Base-by-base conservation (phyloP, 257 asterid genomes). In the Pogostemon cablin region DNA sequence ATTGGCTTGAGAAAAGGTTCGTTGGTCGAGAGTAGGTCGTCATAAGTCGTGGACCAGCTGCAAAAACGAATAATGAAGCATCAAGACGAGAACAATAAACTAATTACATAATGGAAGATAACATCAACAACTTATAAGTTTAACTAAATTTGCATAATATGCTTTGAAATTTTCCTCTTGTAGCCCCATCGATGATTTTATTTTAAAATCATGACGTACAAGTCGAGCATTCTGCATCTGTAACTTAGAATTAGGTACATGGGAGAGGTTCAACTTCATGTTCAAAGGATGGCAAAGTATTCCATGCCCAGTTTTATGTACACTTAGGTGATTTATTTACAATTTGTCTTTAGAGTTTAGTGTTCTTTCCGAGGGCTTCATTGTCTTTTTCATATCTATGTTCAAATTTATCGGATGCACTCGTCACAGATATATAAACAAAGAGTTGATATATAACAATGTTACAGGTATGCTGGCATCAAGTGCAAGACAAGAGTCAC, bases 41-140 rank as follows among this genome's bases (percentile, higher is more conserved):
- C 97, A 0, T 88, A 90, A 32, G 93, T 85, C 35, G 43, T 79
- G 46, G 96, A 81, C 97, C 97, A 90, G 82, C 97, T 90, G 88
- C 86, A 79, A 68, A 44, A 66, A 57, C 70, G 65, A 71, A 66
- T 63, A 37, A 61, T 10, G 32, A 40, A 53, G 41, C 69, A 44
- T 69, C 71, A 75, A 34, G 4, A 34, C 39, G 6, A 25, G 32
- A 25, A 25, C 1, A 25, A 25, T 25, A 25, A 25, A 25, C 32
- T 1, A 25, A 25, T 25, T 25, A 25, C 32, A 25, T 25, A 1
- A 25, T 1, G 32, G 32, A 1, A 25, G 32, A 25, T 25, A 25
- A 25, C 32, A 25, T 25, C 32, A 25, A 25, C 32, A 25, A 25
- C 32, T 25, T 25, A 25, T 25, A 25, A 25, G 32, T 25, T 25